Conservation (phyloP, 2,329 filamentous ascomycete species). For the Scorias spongiosa region DNA sequence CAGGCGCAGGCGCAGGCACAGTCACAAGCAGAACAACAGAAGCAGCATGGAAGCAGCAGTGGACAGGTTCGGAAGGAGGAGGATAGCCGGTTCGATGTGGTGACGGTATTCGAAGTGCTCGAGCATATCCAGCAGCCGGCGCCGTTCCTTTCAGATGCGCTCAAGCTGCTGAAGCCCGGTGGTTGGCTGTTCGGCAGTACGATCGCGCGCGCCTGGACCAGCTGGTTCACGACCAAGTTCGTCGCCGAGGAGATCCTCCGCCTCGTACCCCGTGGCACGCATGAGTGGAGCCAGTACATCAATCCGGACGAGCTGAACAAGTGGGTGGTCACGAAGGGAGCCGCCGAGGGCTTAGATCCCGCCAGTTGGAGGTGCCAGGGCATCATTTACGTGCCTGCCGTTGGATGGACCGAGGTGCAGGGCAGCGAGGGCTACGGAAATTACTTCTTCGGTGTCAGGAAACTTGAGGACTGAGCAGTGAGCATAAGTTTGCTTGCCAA, state of each 20-base stretch:
- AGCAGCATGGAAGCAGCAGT: neutral
- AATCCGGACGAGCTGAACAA: conserved; percentile 60
- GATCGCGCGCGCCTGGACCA: conserved; percentile 76
- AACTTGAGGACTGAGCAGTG: conserved; percentile 15
- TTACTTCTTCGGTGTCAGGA: conserved; percentile 84
- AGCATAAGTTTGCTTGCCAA: no score
- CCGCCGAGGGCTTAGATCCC: conserved; percentile 30
- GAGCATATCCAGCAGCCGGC: conserved; percentile 74
- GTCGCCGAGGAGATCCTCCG: conserved; percentile 76
- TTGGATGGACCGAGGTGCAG: conserved; percentile 74
- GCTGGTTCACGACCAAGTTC: conserved; percentile 84
- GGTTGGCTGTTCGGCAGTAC: conserved; percentile 90
- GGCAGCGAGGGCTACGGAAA: conserved; percentile 81
- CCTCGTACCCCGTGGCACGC: conserved; percentile 82
- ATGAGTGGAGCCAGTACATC: conserved; percentile 94
- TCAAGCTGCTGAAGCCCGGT: conserved; percentile 68
- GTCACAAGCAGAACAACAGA: conserved; percentile 11
- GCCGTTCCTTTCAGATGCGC: conserved; percentile 55
- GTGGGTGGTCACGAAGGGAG: conserved; percentile 27
- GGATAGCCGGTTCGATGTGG: conserved; percentile 48
- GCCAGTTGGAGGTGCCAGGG: conserved; percentile 62
- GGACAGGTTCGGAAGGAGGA: conserved; percentile 16
- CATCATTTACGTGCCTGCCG: conserved; percentile 74
- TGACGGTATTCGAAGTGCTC: conserved; percentile 85
- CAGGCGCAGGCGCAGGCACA: neutral